These are phyloP conservation scores for Clohesyomyces aquaticus DNA, from an alignment of 495 filamentous ascomycete genomes.

Conservation along the genomic window DNA sequence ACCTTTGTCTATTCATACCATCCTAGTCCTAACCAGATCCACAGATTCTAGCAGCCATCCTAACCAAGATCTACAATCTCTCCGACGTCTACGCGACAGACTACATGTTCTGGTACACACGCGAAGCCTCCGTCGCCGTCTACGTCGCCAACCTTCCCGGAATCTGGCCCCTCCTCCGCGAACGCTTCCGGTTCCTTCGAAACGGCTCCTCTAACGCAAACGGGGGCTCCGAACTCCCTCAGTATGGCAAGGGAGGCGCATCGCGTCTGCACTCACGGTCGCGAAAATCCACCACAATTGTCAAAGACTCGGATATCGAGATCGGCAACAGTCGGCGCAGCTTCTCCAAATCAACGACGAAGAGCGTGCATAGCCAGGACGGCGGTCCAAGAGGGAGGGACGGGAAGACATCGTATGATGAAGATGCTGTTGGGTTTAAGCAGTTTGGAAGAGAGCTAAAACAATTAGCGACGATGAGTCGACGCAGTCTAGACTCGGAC, in stretches of 20 bases:
- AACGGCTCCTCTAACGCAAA: constrained; percentile 8
- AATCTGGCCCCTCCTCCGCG: constrained; percentile 39
- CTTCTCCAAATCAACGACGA: constrained; percentile 2
- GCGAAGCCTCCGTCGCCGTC: constrained; percentile 39
- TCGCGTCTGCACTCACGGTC: neutral
- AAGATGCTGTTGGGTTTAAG: constrained; percentile 7
- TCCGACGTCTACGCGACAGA: constrained; percentile 31
- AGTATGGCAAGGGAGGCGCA: constrained; percentile 12
- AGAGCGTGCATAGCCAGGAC: too few species aligned
- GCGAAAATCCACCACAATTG: neutral
- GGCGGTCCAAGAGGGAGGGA: neutral
- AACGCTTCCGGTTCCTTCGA: constrained; percentile 32
- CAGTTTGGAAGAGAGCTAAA: constrained; percentile 10
- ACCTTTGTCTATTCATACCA: neutral
- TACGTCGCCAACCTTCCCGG: constrained; percentile 40
- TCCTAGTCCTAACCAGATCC: constrained; percentile 22
- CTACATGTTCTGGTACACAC: constrained; percentile 43
- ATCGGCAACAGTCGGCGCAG: neutral
- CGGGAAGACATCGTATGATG: neutral
- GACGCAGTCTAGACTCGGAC: constrained; percentile 15
- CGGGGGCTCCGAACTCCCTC: neutral
- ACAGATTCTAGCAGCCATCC: constrained; percentile 39
- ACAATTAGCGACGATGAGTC: neutral
- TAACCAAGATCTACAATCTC: constrained; percentile 40
- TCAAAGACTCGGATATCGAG: constrained; percentile 6